A percentile compares a stretch with the other conserved stretches of the same genome.
Evolutionary conservation across 768 basidiomycete genomes (phyloP).

Genomic region (Kockovaella imperatae): DNA sequence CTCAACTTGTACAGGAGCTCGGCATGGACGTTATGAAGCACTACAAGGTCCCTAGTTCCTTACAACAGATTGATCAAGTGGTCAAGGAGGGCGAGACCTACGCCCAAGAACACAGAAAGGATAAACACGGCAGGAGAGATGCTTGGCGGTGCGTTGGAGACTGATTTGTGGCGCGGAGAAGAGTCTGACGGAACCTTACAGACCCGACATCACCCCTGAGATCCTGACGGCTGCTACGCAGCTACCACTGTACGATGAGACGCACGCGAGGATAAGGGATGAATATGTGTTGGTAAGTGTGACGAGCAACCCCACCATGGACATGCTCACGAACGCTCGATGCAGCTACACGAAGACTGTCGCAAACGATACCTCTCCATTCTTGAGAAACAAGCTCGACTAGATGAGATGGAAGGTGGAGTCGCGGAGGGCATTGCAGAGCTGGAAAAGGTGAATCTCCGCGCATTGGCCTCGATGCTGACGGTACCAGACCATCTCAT

Average conservation of each 20-base stretch:
- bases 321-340: neutral
- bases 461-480: neutral
- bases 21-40: slow-evolving; percentile 22
- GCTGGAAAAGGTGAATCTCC: slow-evolving; percentile 31
- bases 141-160: slow-evolving; percentile 40
- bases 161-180: neutral
- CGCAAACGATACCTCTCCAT: slow-evolving; percentile 19
- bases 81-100: slow-evolving; percentile 29
- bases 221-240: slow-evolving; percentile 36
- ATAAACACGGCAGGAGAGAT: slow-evolving; percentile 15
- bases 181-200: slow-evolving; percentile 1
- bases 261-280: slow-evolving; percentile 24
- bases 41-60: slow-evolving; percentile 27
- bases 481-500: slow-evolving; percentile 14
- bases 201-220: slow-evolving; percentile 33
- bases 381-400: slow-evolving; percentile 17
- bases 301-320: neutral
- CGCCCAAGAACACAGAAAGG: neutral
- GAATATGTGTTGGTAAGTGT: slow-evolving; percentile 35
- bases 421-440: slow-evolving; percentile 29
- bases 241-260: slow-evolving; percentile 39
- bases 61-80: slow-evolving; percentile 28
- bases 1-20: slow-evolving; percentile 12
- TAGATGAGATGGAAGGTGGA: slow-evolving; percentile 20
- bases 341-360: slow-evolving; percentile 26